These are phyloP conservation scores for Aspergillus japonicus DNA, from an alignment of 2,329 filamentous ascomycete genomes.

Conservation along the genomic window DNA sequence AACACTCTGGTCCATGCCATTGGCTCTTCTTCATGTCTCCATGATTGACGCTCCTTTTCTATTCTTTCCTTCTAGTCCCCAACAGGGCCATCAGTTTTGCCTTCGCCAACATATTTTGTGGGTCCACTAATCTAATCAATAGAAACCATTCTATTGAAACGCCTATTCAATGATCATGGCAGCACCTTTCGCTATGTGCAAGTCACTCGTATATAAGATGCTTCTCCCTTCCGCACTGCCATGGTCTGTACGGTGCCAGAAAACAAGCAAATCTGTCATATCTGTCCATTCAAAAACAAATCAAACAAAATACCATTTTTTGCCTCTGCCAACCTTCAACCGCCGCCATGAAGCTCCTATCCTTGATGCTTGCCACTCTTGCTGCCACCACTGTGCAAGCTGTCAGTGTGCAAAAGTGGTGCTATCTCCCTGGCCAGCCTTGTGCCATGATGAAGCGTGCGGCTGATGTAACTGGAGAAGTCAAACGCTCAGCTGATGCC, in stretches of 20 bases:
- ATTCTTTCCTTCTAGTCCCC: background rate
- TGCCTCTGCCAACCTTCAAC: conserved; percentile 10
- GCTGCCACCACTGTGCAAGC: conserved; percentile 39
- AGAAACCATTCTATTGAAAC: background rate
- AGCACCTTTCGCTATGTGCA: background rate
- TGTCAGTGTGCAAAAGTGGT: conserved; percentile 31
- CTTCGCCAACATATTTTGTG: background rate
- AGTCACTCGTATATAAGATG: background rate
- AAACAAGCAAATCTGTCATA: background rate
- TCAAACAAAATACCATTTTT: background rate
- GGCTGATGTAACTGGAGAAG: conserved; percentile 25
- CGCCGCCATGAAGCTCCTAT: conserved; percentile 51
- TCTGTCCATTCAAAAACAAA: conserved; percentile 1
- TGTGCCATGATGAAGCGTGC: conserved; percentile 31
- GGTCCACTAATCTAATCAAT: background rate
- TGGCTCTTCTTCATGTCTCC: too few relatives aligned
- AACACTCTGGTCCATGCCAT: background rate
- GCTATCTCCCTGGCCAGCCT: conserved; percentile 29
- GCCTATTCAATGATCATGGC: background rate
- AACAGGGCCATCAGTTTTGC: background rate
- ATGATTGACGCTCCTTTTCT: background rate
- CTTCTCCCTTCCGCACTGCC: background rate
- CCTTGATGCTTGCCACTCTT: conserved; percentile 43
- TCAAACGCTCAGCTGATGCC: conserved; percentile 35
- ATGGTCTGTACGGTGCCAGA: background rate